Evolutionary conservation across 352 stramenopile species (phyloP).

Genomic region (Globisporangium viniferum): DNA sequence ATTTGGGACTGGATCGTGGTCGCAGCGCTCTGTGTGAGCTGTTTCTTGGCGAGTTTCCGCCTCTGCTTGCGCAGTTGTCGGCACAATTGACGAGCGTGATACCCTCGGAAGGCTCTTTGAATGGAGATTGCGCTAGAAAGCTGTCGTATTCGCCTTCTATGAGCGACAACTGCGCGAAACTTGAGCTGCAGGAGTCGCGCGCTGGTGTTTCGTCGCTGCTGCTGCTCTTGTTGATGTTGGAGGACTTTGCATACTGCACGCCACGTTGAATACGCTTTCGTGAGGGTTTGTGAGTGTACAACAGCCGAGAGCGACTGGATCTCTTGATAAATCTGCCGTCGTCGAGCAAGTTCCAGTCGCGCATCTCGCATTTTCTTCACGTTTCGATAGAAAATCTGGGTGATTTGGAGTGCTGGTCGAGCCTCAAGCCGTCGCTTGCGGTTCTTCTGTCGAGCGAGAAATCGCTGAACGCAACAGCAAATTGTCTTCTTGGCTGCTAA

Average conservation of each 20-base stretch:
- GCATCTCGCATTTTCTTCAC: not conserved
- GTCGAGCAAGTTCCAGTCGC: not conserved
- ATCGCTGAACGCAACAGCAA: not conserved
- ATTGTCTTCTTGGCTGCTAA: not conserved
- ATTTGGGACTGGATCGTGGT: slow-evolving; percentile 26
- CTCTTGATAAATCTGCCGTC: not conserved
- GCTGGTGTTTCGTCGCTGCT: not conserved
- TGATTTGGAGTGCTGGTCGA: not conserved
- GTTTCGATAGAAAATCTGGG: not conserved
- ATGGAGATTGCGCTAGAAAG: slow-evolving; percentile 4
- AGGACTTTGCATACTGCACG: not conserved
- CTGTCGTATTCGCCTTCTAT: not conserved
- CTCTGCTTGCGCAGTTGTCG: not conserved
- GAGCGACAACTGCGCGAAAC: not conserved
- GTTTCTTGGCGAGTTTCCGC: not conserved
- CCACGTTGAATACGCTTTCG: not conserved
- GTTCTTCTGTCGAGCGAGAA: not conserved
- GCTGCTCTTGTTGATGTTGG: not conserved
- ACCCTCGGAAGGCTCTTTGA: slow-evolving; percentile 18
- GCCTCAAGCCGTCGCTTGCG: not conserved
- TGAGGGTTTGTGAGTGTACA: too few species aligned
- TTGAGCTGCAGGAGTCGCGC: slow-evolving; percentile 15
- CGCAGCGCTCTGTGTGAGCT: slow-evolving; percentile 13
- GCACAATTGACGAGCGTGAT: not conserved
- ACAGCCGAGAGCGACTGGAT: too few species aligned